These are phyloP conservation scores for Chenopodium quinoa DNA, from an alignment of 148 eudicot genomes.

Conservation along the genomic window DNA sequence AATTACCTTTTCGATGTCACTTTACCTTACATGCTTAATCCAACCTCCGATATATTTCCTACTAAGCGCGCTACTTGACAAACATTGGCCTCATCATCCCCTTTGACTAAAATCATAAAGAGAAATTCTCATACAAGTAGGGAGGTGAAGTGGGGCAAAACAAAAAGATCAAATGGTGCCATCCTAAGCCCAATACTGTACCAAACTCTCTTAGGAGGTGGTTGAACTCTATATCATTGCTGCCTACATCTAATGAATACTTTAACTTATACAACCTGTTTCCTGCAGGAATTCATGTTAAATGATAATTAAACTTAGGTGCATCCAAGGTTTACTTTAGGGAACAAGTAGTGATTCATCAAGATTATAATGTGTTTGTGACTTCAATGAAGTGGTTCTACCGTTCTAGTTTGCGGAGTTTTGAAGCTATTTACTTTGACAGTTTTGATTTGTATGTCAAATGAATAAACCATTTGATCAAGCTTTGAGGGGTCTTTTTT, in stretches of 20 bases:
- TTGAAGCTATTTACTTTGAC: neutral
- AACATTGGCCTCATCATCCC: too few relatives aligned
- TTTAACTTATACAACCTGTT: neutral
- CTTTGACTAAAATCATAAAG: neutral
- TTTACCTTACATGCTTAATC: too few relatives aligned
- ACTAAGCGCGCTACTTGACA: too few relatives aligned
- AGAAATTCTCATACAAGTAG: neutral
- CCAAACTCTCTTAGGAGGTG: neutral
- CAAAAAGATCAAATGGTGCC: neutral
- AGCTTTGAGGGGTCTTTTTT: too few relatives aligned
- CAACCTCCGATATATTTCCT: too few relatives aligned
- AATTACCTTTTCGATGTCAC: too few relatives aligned
- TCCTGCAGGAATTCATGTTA: neutral
- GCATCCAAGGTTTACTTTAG: neutral
- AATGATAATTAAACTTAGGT: neutral
- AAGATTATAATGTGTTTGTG: neutral
- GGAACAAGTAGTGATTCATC: neutral
- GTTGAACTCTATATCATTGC: neutral
- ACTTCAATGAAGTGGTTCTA: neutral
- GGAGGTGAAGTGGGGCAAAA: neutral
- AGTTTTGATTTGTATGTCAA: neutral
- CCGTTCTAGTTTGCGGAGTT: neutral
- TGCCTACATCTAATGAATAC: neutral
- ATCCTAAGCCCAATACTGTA: neutral
- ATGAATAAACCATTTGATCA: neutral